Conservation (phyloP, 73 alveolate species). For the Strombidium stylifer region DNA sequence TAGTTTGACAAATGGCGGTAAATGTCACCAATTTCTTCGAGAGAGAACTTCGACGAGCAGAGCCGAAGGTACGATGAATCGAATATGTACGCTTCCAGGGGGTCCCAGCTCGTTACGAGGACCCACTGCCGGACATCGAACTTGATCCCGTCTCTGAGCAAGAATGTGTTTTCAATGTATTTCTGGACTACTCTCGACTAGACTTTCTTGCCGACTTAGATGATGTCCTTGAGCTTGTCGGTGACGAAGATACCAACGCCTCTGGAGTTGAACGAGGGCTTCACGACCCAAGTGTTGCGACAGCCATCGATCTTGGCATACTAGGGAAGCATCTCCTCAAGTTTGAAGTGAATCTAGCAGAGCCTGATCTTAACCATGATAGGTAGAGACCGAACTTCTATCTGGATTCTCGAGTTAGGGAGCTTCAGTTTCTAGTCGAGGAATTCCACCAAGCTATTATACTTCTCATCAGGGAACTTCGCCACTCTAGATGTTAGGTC, state of each 20-base stretch:
- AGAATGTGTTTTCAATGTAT: constrained; percentile 73
- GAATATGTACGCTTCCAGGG: constrained; percentile 58
- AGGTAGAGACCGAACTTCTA: neutral
- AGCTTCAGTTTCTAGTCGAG: no score
- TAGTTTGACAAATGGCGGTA: constrained; percentile 70
- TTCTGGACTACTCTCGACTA: constrained; percentile 70
- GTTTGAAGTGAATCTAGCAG: no score
- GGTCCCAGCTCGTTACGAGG: constrained; percentile 68
- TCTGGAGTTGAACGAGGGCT: constrained; percentile 76
- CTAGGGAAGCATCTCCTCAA: constrained; percentile 5
- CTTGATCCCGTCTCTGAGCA: constrained; percentile 29
- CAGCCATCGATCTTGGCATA: constrained; percentile 61
- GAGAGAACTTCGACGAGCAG: constrained; percentile 63
- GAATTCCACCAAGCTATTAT: no score
- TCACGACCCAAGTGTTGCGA: constrained; percentile 73
- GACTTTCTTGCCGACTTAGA: constrained; percentile 57
- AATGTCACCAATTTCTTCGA: constrained; percentile 55
- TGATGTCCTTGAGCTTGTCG: constrained; percentile 45
- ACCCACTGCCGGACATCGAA: constrained; percentile 82
- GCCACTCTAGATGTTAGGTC: no score
- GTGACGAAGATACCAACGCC: constrained; percentile 71
- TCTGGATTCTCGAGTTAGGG: no score
- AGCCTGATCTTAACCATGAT: neutral
- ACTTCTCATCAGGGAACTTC: no score
- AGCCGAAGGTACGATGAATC: constrained; percentile 65